Conservation (phyloP, 257 asterid genomes). For the Euphrasia confusa region DNA sequence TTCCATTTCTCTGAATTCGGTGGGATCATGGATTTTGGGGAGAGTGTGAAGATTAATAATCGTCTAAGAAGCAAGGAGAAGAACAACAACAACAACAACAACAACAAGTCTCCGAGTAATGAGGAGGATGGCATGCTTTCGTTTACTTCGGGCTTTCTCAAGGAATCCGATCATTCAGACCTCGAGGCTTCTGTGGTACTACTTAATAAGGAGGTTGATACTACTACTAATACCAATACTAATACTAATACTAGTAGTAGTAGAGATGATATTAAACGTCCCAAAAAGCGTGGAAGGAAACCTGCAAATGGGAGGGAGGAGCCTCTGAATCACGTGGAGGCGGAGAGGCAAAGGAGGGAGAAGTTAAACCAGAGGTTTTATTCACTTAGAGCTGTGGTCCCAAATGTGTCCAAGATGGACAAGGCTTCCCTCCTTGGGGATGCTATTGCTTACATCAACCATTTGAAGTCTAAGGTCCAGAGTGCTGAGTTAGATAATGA, state of each 20-base stretch:
- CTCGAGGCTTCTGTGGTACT: constrained; percentile 57
- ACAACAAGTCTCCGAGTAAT: constrained; percentile 23
- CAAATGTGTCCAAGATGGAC: constrained; percentile 6
- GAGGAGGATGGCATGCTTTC: constrained; percentile 68
- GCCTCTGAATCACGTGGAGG: constrained; percentile 5
- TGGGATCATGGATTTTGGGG: constrained; percentile 53
- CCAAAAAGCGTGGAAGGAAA: neutral
- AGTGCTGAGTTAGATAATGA: constrained; percentile 31
- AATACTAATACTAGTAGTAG: constrained; percentile 22
- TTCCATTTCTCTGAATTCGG: constrained; percentile 44
- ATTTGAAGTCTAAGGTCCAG: neutral
- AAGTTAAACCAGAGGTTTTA: neutral
- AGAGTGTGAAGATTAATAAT: constrained; percentile 33
- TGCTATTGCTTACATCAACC: neutral
- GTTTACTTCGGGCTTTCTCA: constrained; percentile 44
- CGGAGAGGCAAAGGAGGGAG: neutral
- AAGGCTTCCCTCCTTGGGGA: constrained; percentile 1
- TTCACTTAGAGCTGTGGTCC: neutral
- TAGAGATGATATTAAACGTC: constrained; percentile 45
- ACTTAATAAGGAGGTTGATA: constrained; percentile 51
- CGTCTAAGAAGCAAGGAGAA: constrained; percentile 14
- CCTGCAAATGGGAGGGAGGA: neutral
- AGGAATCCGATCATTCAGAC: constrained; percentile 68
- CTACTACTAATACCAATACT: no score
- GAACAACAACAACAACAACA: constrained; percentile 39